These are phyloP conservation scores for Diaporthe australafricana DNA, from an alignment of 2,329 filamentous ascomycete species.

Conservation along the genomic window DNA sequence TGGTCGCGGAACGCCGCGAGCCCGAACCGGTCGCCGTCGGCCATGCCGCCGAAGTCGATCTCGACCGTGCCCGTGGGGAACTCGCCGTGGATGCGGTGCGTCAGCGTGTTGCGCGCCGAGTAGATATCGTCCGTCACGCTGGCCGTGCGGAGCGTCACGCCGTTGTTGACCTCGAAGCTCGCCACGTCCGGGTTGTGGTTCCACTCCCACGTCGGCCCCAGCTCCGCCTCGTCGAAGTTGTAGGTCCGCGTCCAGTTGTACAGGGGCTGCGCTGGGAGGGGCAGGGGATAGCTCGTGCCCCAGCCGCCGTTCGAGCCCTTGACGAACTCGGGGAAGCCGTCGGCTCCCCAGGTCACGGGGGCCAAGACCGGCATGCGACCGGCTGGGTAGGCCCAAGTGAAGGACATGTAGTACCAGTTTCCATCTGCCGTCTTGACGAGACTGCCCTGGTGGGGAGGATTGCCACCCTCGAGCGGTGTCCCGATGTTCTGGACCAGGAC, in stretches of 20 bases:
- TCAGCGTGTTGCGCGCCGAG: constrained; percentile 58
- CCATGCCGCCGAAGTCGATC: constrained; percentile 61
- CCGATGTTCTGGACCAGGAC: constrained; percentile 55
- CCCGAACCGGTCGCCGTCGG: constrained; percentile 63
- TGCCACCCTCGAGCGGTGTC: constrained; percentile 57
- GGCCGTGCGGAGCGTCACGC: constrained; percentile 60
- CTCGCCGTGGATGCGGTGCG: constrained; percentile 59
- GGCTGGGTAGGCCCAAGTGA: constrained; percentile 65
- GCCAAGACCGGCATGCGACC: constrained; percentile 69
- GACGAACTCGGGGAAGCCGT: constrained; percentile 62
- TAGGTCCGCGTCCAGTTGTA: constrained; percentile 55
- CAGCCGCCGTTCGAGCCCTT: constrained; percentile 57
- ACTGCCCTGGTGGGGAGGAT: constrained; percentile 65
- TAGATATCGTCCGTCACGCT: constrained; percentile 65
- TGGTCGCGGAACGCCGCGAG: constrained; percentile 65
- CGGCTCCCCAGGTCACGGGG: constrained; percentile 61
- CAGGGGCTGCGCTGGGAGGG: constrained; percentile 42
- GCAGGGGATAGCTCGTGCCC: constrained; percentile 57
- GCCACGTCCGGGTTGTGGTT: constrained; percentile 69
- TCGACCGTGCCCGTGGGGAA: constrained; percentile 59
- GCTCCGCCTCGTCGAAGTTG: constrained; percentile 53
- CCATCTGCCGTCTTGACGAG: constrained; percentile 63
- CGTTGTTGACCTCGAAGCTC: constrained; percentile 57
- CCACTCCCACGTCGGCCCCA: constrained; percentile 67
- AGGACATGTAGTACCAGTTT: constrained; percentile 70